These are phyloP conservation scores for Dentipellis sp. DNA, from an alignment of 768 basidiomycete species.

Conservation along the genomic window DNA sequence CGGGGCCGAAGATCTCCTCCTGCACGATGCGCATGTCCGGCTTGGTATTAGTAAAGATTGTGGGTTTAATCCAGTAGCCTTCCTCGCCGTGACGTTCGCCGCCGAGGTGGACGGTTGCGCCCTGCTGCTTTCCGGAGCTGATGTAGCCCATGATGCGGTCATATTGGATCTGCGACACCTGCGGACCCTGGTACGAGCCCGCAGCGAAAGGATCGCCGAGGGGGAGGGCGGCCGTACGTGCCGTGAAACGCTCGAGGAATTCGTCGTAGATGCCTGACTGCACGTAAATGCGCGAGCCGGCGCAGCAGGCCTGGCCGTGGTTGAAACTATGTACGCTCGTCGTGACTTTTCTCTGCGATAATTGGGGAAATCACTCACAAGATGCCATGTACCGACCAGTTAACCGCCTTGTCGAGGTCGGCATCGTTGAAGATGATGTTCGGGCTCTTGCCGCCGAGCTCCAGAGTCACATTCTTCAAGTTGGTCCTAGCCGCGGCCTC, in stretches of 20 bases:
- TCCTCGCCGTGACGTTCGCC: conserved; percentile 41
- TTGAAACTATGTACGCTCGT: conserved; percentile 39
- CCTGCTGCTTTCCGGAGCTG: conserved; percentile 45
- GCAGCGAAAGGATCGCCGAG: conserved; percentile 63
- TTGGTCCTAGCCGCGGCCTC: conserved; percentile 52
- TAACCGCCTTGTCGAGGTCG: conserved; percentile 46
- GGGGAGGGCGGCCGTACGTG: conserved; percentile 42
- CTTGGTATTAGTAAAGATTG: conserved; percentile 50
- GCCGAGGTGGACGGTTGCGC: conserved; percentile 50
- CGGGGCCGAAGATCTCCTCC: conserved; percentile 65
- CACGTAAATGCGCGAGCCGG: conserved; percentile 76
- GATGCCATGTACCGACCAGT: conserved; percentile 50
- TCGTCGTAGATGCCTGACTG: conserved; percentile 73
- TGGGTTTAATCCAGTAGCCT: conserved; percentile 58
- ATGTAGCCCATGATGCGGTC: conserved; percentile 60
- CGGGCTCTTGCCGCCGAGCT: conserved; percentile 61
- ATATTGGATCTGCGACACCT: conserved; percentile 68
- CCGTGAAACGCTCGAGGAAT: conserved; percentile 54
- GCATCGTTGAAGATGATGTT: conserved; percentile 56
- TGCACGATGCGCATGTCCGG: conserved; percentile 48
- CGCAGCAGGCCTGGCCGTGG: conserved; percentile 72
- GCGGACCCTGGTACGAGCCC: conserved; percentile 64
- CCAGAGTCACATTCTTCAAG: conserved; percentile 61
- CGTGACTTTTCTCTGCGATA: background rate
- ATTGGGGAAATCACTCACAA: conserved; percentile 29